Evolutionary conservation across 2,329 filamentous ascomycete genomes (phyloP).

Genomic region (Teratosphaeria zuluensis): DNA sequence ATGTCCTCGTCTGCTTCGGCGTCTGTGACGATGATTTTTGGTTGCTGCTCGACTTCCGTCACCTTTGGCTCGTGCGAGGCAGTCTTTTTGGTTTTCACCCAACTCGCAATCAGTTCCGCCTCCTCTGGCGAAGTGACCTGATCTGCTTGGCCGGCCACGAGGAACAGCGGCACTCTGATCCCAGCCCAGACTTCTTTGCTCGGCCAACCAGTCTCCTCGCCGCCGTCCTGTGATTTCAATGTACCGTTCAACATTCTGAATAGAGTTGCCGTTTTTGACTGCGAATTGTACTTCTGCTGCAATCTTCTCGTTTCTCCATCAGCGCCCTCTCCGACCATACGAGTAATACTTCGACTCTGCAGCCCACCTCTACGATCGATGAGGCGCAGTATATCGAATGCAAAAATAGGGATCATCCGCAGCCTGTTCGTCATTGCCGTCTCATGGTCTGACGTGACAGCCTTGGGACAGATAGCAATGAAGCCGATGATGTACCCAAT

Average conservation of each 20-base stretch:
- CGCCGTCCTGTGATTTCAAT: conserved; percentile 29
- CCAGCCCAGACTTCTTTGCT: conserved; percentile 62
- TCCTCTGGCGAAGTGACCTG: conserved; percentile 63
- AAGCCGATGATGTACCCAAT: conserved; percentile 56
- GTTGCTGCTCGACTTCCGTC: background rate
- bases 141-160: conserved; percentile 72
- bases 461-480: conserved; percentile 70
- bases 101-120: conserved; percentile 54
- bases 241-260: conserved; percentile 68
- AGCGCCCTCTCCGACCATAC: conserved; percentile 62
- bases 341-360: conserved; percentile 65
- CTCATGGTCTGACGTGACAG: conserved; percentile 40
- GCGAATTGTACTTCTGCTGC: conserved; percentile 67
- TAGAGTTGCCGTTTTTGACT: conserved; percentile 75
- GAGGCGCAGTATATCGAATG: conserved; percentile 67
- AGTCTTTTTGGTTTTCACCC: conserved; percentile 10
- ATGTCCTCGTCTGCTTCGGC: background rate
- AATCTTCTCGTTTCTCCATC: conserved; percentile 57
- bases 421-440: conserved; percentile 45
- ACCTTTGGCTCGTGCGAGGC: background rate
- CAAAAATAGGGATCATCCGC: conserved; percentile 56
- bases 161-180: conserved; percentile 62
- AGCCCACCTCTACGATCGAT: conserved; percentile 73
- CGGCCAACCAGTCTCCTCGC: conserved; percentile 29
- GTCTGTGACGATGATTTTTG: background rate